Evolutionary conservation across 2,329 filamentous ascomycete species (phyloP), one percentile per base, ranked within the genome.

Genomic region (Fonsecaea pugnacius): DNA sequence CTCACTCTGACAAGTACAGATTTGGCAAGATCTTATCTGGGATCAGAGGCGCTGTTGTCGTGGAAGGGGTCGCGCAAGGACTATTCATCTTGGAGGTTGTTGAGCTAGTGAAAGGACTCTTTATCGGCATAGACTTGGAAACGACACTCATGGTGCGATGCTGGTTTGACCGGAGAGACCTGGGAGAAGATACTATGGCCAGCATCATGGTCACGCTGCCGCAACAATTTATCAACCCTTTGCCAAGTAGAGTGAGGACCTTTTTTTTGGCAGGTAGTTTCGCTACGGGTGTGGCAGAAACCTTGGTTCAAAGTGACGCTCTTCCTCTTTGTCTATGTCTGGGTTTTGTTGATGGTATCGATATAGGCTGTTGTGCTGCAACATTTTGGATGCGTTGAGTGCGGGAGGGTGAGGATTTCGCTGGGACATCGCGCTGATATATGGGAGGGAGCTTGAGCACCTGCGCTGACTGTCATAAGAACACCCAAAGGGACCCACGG

Each of bases 1-100:
- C 67, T 61, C 57, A 69, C 67, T 69, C 66, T 33, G 66, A 67
- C 2, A 70, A 32, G 35, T 67, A 70, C 35, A 70, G n/a, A 24
- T 65, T 64, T 4, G 66, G 64, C 32, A 69, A 36, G 24, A 69
- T 66, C 48, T 62, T 61, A 40, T 68, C 68, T 24, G 64, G 68
- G n/a, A 68, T 62, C 7, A 68, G 38, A 14, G 68, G 68, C 8
- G 66, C 66, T 30, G 58, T 65, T 18, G 66, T 68, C 8, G 61
- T 66, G n/a, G 66, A 68, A 4, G 66, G 61, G 14, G 27, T 33
- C 24, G 57, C 40, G 9, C 52, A 56, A 43, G 60, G 60, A 10
- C 50, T 53, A 18, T 27, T 35, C 62, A 60, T 64, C 16, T 51
- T 64, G 38, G 27, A 32, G 27, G 32, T 14, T 10, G 35, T 32